A percentile compares a stretch with the other conserved stretches of the same genome.
phyloP scores from a whole-genome alignment of 306 rosid genomes.

The Astragalus glycyphyllos region DNA sequence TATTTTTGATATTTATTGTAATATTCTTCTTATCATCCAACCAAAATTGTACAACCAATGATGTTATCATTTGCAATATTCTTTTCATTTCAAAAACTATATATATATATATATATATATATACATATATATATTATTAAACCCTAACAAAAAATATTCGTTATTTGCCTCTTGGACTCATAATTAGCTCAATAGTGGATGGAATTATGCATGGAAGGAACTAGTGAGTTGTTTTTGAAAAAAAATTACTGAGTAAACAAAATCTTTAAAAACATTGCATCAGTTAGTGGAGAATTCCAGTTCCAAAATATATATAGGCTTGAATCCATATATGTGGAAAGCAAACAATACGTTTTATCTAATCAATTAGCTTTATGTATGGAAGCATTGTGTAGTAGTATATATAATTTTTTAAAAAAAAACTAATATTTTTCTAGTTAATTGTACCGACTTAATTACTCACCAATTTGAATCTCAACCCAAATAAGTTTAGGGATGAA shows the following conservation, averaged over 20 bases:
- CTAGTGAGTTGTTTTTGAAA: neutral
- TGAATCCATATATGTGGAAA: neutral
- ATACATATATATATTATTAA: too few species aligned
- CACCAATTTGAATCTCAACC: neutral
- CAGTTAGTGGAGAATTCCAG: constrained; percentile 15
- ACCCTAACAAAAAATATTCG: constrained; percentile 30
- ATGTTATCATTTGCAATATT: constrained; percentile 44
- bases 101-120: neutral
- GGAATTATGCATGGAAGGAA: neutral
- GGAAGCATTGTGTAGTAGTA: constrained; percentile 32
- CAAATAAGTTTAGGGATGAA: neutral
- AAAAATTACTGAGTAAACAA: constrained; percentile 2
- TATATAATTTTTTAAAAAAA: constrained; percentile 14
- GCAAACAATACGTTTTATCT: constrained; percentile 25
- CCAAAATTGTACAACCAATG: constrained; percentile 38
- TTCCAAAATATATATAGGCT: constrained; percentile 32
- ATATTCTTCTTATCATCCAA: constrained; percentile 43
- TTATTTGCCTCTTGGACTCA: constrained; percentile 18
- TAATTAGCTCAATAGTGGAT: neutral
- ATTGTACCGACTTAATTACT: constrained; percentile 1
- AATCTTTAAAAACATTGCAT: constrained; percentile 39
- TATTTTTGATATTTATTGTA: constrained; percentile 49
- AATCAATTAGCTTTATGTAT: constrained; percentile 51
- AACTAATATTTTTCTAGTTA: neutral
- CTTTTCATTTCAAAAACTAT: constrained; percentile 19